Evolutionary conservation across 2,329 filamentous ascomycete species (phyloP), one percentile per base, ranked within the genome.

Genomic region (Talaromyces sp.): DNA sequence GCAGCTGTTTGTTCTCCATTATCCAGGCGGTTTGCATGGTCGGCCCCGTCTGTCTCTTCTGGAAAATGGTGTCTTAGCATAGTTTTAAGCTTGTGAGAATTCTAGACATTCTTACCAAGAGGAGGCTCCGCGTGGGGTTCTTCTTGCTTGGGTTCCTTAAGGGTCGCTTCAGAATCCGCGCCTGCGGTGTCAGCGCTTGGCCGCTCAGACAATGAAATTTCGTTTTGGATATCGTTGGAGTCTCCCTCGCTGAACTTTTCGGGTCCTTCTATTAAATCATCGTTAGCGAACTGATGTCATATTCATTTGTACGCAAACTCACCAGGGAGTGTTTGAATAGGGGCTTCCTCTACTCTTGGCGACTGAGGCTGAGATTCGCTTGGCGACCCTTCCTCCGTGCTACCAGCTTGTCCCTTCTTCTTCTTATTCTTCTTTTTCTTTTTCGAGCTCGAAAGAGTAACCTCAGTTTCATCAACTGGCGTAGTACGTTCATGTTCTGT

Each of bases 361-460:
- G 48, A 14, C 20, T 36, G 27, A 40, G 53, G 8, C 42, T 54
- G 24, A 9, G 24, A 27, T 27, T 27, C 24, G 24, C 5, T 27
- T 27, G 4, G 24, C 24, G 24, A 7, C 16, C 52, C 59, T 19
- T 52, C 44, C 13, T 30, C 47, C 40, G 56, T 39, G 33, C 60
- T 58, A 10, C 30, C 33, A 27, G 43, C 14, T 30, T 35, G 30
- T 1, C 30, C 30, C 49, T 61, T 59, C 13, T 62, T 62, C 54
- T 62, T 62, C 54, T 63, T 64, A 27, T 62, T 56, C 19, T 64
- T 64, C 11, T 57, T 64, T 40, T 62, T 54, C n/a, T 64, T 62
- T 49, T 64, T 64, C 4, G 51, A 52, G 20, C 52, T 52, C 2
- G 51, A 13, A 35, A 39, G 17, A 22, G 27, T 35, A 4, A 36